Evolutionary conservation across 2,329 filamentous ascomycete genomes (phyloP), one percentile per base, ranked within the genome.

Genomic region (Parascedosporium putredinis): DNA sequence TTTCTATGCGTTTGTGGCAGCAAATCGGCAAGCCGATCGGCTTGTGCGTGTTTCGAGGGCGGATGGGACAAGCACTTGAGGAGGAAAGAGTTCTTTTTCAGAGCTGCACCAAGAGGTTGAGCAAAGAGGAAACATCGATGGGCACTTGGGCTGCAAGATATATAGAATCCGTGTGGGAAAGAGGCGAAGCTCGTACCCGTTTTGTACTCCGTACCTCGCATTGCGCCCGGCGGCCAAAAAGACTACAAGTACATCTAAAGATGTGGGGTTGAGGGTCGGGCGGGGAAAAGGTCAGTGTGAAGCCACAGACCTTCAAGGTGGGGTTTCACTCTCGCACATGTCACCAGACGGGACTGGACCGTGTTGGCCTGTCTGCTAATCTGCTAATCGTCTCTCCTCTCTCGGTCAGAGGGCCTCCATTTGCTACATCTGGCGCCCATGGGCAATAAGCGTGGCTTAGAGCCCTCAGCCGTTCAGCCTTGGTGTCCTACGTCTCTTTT

Each of bases 381-480:
- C n/a, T n/a, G n/a, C n/a, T n/a, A n/a, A n/a, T n/a, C n/a, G n/a
- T n/a, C n/a, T n/a, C n/a, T n/a, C n/a, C n/a, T n/a, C n/a, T n/a
- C n/a, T n/a, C n/a, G n/a, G n/a, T n/a, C n/a, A n/a, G n/a, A n/a
- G n/a, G n/a, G n/a, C n/a, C n/a, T n/a, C n/a, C n/a, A n/a, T n/a
- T n/a, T 12, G 27, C 27, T 31, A 36, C 33, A 9, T 36, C 38
- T 42, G 38, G 38, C 23, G 38, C 38, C 38, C 38, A 42, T 42
- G 5, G 23, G 27, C 27, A 12, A 6, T 31, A 31, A 7, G 38
- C 12, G 38, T 42, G 38, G 38, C 38, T 42, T 42, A 42, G 38
- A 20, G 38, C 12, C 38, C 38, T 42, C 38, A 42, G 38, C 38
- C 38, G 38, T 42, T 42, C 38, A 42, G 38, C 38, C 38, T 42